These are phyloP conservation scores for Paraglomus brasilianum DNA, from an alignment of 192 early-diverging fungal species.

Conservation along the genomic window DNA sequence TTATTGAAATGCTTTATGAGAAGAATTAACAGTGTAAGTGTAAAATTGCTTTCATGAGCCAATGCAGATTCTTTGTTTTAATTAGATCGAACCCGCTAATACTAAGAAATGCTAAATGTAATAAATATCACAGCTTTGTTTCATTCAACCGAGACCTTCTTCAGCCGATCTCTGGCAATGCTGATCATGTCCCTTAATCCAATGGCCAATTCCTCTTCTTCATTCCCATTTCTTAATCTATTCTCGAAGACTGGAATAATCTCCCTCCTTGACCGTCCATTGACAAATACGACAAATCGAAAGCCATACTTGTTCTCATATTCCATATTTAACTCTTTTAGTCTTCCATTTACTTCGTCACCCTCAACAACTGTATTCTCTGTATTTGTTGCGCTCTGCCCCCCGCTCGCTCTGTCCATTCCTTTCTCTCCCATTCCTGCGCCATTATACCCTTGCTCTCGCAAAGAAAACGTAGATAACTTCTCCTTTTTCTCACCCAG, in stretches of 20 bases:
- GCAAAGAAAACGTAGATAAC: constrained; percentile 68
- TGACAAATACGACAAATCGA: constrained; percentile 83
- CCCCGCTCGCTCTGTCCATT: neutral
- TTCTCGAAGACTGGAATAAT: constrained; percentile 77
- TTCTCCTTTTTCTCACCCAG: constrained; percentile 74
- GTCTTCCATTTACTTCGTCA: constrained; percentile 51
- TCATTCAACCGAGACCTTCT: constrained; percentile 49
- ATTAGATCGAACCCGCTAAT: no score
- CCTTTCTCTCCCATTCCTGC: constrained; percentile 23
- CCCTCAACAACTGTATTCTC: constrained; percentile 42
- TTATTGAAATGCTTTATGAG: no score
- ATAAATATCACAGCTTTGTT: no score
- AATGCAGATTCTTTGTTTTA: no score
- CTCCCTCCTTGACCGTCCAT: constrained; percentile 67
- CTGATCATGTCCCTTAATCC: constrained; percentile 77
- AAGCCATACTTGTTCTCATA: constrained; percentile 80
- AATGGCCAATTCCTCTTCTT: constrained; percentile 62
- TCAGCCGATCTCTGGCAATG: constrained; percentile 79
- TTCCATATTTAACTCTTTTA: constrained; percentile 59
- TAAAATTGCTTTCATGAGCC: no score
- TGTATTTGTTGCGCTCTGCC: neutral
- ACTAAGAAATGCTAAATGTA: no score
- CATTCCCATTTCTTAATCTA: constrained; percentile 60
- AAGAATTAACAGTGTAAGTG: no score
- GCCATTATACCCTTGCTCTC: constrained; percentile 67